Evolutionary conservation across 495 filamentous ascomycete species (phyloP), one percentile per base, ranked within the genome.

Genomic region (Penicillium canariense): DNA sequence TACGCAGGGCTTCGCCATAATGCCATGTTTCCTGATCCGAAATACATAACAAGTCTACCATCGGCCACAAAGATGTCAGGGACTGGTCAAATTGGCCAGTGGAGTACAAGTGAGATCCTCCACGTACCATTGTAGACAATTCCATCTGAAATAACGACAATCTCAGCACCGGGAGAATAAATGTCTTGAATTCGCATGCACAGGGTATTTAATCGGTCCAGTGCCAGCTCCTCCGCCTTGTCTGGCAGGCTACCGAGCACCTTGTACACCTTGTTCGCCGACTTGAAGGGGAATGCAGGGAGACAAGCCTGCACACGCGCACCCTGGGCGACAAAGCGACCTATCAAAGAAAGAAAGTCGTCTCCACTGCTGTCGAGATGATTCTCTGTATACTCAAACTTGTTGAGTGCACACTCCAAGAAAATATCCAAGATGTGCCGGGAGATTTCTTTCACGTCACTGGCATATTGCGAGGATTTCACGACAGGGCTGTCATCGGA

Each of bases 271-370:
- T 63, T 66, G 48, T 81, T 77, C 7, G 78, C 70, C 1, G 77
- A 81, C 58, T 82, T 82, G 68, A 79, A 81, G 0, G 78, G 79
- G 50, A 82, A 82, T 3, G 76, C 78, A 31, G 79, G 79, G 2
- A 82, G 69, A 38, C 51, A 54, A 26, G 40, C 40, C 23, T 54
- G 40, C 23, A 54, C 30, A 17, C 40, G 28, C 4, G 28, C 28
- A 12, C 42, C 51, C 12, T 54, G 17, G 31, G 30, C 9, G 28
- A 54, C 51, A 47, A 47, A 54, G 25, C 15, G 28, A 28, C 15
- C 31, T 22, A 54, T 54, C 27, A 54, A 23, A 36, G 51, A 47
- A 38, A 54, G 40, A 20, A 54, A 54, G 10, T 27, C 50, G 3
- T 53, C 26, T 45, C 38, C 14, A n/a, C 17, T 34, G 8, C 28